phyloP scores from a whole-genome alignment of 169 alveolate genomes.

The Eimeria acervulina region DNA sequence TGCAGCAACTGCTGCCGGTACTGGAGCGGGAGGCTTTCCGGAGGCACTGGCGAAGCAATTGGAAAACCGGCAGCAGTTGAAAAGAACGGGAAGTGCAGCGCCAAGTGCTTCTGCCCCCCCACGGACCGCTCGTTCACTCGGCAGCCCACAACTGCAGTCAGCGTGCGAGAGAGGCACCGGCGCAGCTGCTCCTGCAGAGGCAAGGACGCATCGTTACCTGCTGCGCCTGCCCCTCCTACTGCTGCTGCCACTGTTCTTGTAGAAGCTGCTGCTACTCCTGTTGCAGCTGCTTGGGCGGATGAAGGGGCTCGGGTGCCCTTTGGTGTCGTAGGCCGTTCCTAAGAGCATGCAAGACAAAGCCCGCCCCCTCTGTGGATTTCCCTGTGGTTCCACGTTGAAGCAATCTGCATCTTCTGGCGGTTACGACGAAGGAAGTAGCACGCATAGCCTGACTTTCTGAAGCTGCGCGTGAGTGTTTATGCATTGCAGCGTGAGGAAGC shows the following conservation, averaged over 20 bases:
- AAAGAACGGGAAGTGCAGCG: conserved; percentile 34
- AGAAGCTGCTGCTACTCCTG: neutral
- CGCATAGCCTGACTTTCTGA: neutral
- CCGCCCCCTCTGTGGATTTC: neutral
- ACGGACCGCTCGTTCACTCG: conserved; percentile 30
- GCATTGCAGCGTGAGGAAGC: neutral
- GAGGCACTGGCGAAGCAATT: conserved; percentile 38
- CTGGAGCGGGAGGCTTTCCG: conserved; percentile 30
- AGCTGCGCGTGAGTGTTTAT: neutral
- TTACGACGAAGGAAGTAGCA: neutral
- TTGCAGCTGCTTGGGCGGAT: neutral
- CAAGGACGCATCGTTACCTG: neutral
- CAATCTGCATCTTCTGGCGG: neutral
- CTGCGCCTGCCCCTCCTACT: neutral
- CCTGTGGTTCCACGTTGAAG: neutral
- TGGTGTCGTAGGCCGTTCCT: neutral
- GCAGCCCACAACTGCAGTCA: conserved; percentile 23
- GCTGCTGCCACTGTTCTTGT: neutral
- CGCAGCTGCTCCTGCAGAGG: conserved; percentile 64
- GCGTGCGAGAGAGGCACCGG: neutral
- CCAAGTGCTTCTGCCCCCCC: conserved; percentile 8
- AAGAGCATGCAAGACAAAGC: neutral
- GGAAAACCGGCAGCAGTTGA: conserved; percentile 7
- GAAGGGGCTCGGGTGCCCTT: conserved; percentile 4
- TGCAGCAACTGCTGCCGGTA: conserved; percentile 25